phyloP scores from a whole-genome alignment of 2,329 filamentous ascomycete species.

The Penicillium sp. region DNA sequence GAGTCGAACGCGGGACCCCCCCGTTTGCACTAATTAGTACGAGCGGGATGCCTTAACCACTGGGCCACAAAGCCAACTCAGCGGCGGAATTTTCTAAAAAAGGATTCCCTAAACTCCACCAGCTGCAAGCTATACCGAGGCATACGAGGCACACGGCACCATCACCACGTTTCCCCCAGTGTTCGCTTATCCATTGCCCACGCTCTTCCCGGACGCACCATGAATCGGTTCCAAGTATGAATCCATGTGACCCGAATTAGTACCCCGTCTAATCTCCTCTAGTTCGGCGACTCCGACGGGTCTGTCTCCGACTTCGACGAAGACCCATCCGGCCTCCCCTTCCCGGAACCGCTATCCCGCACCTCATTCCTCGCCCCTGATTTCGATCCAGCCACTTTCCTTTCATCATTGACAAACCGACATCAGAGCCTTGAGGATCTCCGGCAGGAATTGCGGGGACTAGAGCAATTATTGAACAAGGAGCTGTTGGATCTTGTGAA shows the following conservation, averaged over 20 bases:
- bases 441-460: constrained; percentile 76
- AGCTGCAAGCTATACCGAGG: background rate
- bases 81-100: no score
- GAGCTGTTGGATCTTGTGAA: constrained; percentile 95
- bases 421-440: constrained; percentile 97
- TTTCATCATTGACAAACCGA: constrained; percentile 77
- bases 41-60: background rate
- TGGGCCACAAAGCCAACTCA: background rate
- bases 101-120: no score
- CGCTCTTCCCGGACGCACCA: constrained; percentile 15
- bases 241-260: background rate
- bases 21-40: background rate
- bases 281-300: constrained; percentile 48
- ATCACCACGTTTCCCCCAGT: constrained; percentile 13
- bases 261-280: constrained; percentile 3
- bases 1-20: background rate
- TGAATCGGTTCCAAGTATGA: constrained; percentile 38
- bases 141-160: constrained; percentile 11
- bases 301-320: constrained; percentile 56
- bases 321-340: constrained; percentile 68
- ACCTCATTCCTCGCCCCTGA: constrained; percentile 72
- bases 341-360: constrained; percentile 79
- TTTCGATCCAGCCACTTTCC: constrained; percentile 79
- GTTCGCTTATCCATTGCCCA: constrained; percentile 9
- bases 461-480: constrained; percentile 73